Evolutionary conservation across 495 filamentous ascomycete species (phyloP).

Genomic region (Sordaria brevicollis): DNA sequence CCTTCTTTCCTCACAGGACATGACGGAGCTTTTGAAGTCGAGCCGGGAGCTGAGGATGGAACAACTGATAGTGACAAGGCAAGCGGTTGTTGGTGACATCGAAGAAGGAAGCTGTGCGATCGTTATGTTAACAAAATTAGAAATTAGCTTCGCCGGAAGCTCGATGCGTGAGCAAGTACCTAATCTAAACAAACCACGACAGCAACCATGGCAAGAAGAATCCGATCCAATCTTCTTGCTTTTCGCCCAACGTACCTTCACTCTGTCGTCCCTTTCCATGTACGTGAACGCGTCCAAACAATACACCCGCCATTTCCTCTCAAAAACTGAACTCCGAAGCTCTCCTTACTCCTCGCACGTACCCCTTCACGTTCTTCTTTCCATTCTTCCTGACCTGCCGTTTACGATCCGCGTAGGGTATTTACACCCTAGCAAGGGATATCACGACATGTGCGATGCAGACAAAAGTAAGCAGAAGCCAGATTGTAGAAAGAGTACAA

Average conservation of each 20-base stretch:
- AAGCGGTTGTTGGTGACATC: neutral
- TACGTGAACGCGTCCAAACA: neutral
- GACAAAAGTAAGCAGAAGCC: neutral
- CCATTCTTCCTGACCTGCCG: neutral
- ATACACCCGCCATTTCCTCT: neutral
- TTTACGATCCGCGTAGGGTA: neutral
- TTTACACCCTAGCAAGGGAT: neutral
- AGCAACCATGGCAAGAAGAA: neutral
- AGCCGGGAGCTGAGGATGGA: neutral
- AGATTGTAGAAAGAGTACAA: neutral
- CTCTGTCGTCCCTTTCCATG: neutral
- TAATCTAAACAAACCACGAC: neutral
- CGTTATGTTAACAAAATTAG: neutral
- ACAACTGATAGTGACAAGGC: neutral
- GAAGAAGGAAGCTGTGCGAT: neutral
- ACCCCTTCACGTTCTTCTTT: neutral
- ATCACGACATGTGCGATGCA: neutral
- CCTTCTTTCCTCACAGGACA: neutral
- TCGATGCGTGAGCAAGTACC: neutral
- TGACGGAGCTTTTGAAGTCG: neutral
- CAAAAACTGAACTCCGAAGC: no score
- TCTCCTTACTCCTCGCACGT: neutral
- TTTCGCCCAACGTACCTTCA: neutral
- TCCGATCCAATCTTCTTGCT: neutral
- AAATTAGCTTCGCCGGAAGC: neutral